phyloP scores from a whole-genome alignment of 164 flowering plant genomes.

The Hamamelis virginiana region DNA sequence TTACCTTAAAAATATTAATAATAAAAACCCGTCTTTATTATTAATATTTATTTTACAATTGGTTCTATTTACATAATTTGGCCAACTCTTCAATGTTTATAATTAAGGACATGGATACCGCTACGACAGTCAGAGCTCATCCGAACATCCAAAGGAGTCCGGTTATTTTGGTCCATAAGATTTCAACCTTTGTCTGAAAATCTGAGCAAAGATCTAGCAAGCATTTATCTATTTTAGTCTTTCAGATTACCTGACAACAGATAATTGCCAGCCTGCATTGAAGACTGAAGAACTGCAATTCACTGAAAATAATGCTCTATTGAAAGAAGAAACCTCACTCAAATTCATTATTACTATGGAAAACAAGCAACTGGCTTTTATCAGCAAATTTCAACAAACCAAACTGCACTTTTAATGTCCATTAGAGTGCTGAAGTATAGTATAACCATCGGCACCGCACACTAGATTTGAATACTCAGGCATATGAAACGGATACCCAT shows the following conservation, averaged over 20 bases:
- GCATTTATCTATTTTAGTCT: too few species aligned
- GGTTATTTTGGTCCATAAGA: too few species aligned
- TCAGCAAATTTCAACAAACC: constrained; percentile 9
- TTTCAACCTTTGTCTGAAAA: too few species aligned
- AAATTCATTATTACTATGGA: constrained; percentile 38
- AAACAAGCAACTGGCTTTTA: constrained; percentile 5
- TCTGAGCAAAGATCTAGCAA: neutral
- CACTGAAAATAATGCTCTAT: neutral
- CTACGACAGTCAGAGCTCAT: too few species aligned
- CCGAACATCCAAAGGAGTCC: too few species aligned
- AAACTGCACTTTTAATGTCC: constrained; percentile 39
- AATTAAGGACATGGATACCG: too few species aligned
- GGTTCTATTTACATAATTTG: too few species aligned
- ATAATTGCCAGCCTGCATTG: too few species aligned
- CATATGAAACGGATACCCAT: constrained; percentile 46
- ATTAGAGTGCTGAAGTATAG: constrained; percentile 63
- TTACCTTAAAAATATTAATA: too few species aligned
- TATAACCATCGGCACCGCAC: constrained; percentile 56
- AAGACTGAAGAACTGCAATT: neutral
- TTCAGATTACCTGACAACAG: neutral
- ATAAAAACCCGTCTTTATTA: too few species aligned
- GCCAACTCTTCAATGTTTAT: too few species aligned
- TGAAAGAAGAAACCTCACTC: constrained; percentile 9
- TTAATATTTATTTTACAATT: too few species aligned
- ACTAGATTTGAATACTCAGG: constrained; percentile 62